Evolutionary conservation across 192 early-diverging fungal genomes (phyloP), one percentile per base, ranked within the genome.

Genomic region (Rhizophlyctis rosea): DNA sequence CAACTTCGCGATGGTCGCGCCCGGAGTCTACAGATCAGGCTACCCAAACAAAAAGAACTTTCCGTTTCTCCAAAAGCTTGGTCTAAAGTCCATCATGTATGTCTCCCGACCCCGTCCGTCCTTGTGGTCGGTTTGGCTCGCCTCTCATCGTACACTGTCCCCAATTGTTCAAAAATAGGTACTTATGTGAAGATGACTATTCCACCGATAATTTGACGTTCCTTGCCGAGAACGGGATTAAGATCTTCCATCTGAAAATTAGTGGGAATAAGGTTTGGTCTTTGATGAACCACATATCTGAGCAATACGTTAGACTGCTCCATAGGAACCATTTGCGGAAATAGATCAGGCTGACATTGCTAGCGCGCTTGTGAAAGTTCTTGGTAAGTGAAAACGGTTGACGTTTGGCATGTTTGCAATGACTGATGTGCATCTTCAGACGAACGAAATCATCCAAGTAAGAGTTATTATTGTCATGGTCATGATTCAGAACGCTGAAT

Each of bases 1-100:
- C 54, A 97, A 97, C 83, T 96, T 98, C 74, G 88, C 87, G 55
- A 95, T 97, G 92, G 95, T 99, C 23, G 87, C 88, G 32, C 87
- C 87, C 4, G 89, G 89, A 56, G 87, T 99, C n/a, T 99, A 98
- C 69, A 82, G 96, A 52, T 90, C 89, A 47, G 93, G 91, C 28
- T 92, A 91, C 74, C 95, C 95, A 1, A 92, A 91, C 51, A 91
- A 91, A 61, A 94, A 93, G 61, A 90, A 93, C 66, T 94, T 88
- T 80, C 78, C 86, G 27, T 99, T 98, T 65, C 73, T 99, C 23
- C 81, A 91, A 50, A 91, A 90, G 56, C 79, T 99, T 11, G 81
- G 87, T 9, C 76, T 99, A 27, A 90, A 88, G 64, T 91, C 89
- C 59, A 87, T 98, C 31, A 77, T 98, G 87, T 90, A 81, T 64